Percentiles rank a stretch among this genome's conserved stretches.
Conservation (phyloP, 164 flowering plant genomes). For the Warburgia ugandensis region DNA sequence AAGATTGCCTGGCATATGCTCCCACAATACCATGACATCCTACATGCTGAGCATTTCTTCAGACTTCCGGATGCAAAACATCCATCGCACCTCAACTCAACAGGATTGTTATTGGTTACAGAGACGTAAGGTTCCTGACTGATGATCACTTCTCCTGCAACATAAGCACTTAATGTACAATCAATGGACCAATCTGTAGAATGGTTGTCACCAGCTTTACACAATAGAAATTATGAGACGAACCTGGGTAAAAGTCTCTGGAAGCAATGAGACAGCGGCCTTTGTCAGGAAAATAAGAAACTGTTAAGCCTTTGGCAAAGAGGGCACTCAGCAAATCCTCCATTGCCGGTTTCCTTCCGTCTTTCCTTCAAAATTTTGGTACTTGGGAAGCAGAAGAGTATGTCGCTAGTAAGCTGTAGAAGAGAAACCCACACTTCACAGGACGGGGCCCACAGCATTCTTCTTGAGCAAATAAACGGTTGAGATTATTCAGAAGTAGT, state of each 20-base stretch:
- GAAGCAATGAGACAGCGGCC: slow-evolving; percentile 74
- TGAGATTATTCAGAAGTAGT: too few relatives aligned
- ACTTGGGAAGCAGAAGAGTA: too few relatives aligned
- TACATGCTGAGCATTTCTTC: slow-evolving; percentile 84
- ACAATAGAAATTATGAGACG: neutral
- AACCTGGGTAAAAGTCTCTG: slow-evolving; percentile 76
- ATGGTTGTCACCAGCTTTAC: neutral
- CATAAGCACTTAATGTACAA: neutral
- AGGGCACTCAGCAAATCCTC: slow-evolving; percentile 54
- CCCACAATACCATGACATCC: slow-evolving; percentile 77
- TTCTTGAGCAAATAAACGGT: too few relatives aligned
- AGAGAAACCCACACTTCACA: too few relatives aligned
- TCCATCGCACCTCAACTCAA: slow-evolving; percentile 54
- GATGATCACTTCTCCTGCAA: slow-evolving; percentile 78
- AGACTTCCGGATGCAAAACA: slow-evolving; percentile 53
- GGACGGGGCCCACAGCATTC: too few relatives aligned
- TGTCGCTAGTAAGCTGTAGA: too few relatives aligned
- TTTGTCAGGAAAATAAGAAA: slow-evolving; percentile 45
- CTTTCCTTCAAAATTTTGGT: neutral
- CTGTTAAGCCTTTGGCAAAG: slow-evolving; percentile 29
- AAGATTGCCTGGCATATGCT: slow-evolving; percentile 73
- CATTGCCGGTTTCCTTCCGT: slow-evolving; percentile 21
- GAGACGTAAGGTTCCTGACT: slow-evolving; percentile 76
- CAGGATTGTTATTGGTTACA: slow-evolving; percentile 47
- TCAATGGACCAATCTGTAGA: neutral